These are phyloP conservation scores for Nakazawaea molendinolei DNA, from an alignment of 805 yeast genomes.

Conservation along the genomic window DNA sequence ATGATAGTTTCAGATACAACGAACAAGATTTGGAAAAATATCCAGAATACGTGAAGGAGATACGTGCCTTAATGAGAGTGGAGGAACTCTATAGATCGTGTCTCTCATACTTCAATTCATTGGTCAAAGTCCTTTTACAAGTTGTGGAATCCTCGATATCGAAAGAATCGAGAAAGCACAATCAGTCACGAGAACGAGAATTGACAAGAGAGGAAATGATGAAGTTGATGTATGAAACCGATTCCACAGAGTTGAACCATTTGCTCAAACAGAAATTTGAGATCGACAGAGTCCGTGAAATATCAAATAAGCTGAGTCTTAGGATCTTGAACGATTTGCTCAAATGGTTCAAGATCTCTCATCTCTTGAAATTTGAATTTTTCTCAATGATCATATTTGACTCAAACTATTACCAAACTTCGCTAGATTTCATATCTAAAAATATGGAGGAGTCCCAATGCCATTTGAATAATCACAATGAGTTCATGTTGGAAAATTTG, in stretches of 20 bases:
- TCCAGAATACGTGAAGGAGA: conserved; percentile 30
- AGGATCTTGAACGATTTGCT: conserved; percentile 46
- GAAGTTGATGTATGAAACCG: conserved; percentile 12
- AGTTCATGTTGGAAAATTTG: conserved; percentile 12
- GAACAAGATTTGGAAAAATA: conserved; percentile 24
- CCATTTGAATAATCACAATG: conserved; percentile 8
- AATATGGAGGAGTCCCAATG: conserved; percentile 16
- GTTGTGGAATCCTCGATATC: conserved; percentile 49
- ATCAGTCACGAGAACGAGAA: conserved; percentile 15
- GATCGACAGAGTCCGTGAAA: conserved; percentile 53
- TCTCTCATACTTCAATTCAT: conserved; percentile 51
- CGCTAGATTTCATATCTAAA: conserved; percentile 26
- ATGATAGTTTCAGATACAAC: conserved; percentile 15
- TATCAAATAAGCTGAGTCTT: conserved; percentile 51
- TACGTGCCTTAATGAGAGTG: conserved; percentile 43
- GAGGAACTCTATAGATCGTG: conserved; percentile 51
- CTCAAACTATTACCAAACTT: conserved; percentile 42
- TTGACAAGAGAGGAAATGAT: conserved; percentile 18
- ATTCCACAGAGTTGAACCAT: not conserved
- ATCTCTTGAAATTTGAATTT: conserved; percentile 73
- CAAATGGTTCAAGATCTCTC: conserved; percentile 76
- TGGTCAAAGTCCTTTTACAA: conserved; percentile 58
- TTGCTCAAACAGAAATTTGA: conserved; percentile 41
- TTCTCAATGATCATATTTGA: conserved; percentile 69
- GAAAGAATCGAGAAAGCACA: conserved; percentile 9